Evolutionary conservation across 306 rosid species (phyloP).

Genomic region (Cucurbita moschata): DNA sequence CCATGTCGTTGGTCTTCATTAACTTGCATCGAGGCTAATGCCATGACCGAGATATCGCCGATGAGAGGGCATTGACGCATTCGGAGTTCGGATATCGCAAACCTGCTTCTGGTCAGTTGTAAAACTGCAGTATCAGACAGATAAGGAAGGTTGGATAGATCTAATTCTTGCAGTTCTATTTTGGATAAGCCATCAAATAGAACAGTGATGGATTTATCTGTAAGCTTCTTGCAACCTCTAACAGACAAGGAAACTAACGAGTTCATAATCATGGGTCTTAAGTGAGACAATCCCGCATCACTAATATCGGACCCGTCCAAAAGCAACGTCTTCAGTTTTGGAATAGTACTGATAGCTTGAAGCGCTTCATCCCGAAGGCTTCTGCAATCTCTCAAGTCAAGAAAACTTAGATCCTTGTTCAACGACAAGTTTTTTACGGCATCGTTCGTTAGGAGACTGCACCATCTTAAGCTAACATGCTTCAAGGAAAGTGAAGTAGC

Average conservation of each 20-base stretch:
- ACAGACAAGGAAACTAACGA: conserved; percentile 60
- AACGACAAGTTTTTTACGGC: conserved; percentile 55
- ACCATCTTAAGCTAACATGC: conserved; percentile 80
- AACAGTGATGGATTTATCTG: conserved; percentile 68
- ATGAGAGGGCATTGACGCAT: conserved; percentile 75
- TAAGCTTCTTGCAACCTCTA: conserved; percentile 81
- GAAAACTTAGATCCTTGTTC: conserved; percentile 66
- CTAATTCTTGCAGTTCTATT: conserved; percentile 55
- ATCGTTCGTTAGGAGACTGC: conserved; percentile 60
- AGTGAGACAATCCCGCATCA: conserved; percentile 58
- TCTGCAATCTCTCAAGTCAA: conserved; percentile 79
- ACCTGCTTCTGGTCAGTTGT: conserved; percentile 43
- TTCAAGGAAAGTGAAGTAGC: conserved; percentile 74
- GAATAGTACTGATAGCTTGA: conserved; percentile 46
- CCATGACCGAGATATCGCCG: conserved; percentile 74
- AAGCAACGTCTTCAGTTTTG: conserved; percentile 43
- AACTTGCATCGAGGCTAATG: conserved; percentile 77
- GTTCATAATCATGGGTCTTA: conserved; percentile 38
- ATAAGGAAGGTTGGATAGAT: conserved; percentile 76
- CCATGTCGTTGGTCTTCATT: conserved; percentile 63
- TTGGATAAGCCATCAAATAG: conserved; percentile 49
- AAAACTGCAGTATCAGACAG: conserved; percentile 64
- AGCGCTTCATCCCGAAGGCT: conserved; percentile 74
- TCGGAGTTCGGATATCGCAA: conserved; percentile 55
- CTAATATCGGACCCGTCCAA: conserved; percentile 68